Percentiles rank a stretch among this genome's conserved stretches.
These are phyloP conservation scores for Penicillium paxilli DNA, from an alignment of 495 filamentous ascomycete genomes.

Conservation along the genomic window DNA sequence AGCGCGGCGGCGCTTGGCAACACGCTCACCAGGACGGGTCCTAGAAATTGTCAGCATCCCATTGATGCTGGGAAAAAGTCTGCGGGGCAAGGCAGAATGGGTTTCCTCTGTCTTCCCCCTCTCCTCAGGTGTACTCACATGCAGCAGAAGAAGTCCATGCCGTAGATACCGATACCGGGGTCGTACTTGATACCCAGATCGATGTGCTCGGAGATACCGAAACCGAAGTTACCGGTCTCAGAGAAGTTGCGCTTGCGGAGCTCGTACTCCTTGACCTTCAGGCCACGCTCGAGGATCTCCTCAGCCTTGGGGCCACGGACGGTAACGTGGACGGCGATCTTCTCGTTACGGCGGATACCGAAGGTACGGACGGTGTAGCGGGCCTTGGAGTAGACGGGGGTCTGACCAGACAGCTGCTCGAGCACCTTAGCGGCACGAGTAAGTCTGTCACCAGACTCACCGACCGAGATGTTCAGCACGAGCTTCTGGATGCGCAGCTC, in stretches of 20 bases:
- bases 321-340: conserved; percentile 99
- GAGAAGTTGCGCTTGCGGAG: conserved; percentile 98
- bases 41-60: conserved; percentile 37
- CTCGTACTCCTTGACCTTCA: conserved; percentile 99
- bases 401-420: conserved; percentile 99
- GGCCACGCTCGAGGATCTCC: conserved; percentile 99
- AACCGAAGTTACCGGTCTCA: conserved; percentile 99
- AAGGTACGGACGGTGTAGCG: conserved; percentile 99
- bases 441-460: conserved; percentile 99
- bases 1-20: conserved; percentile 88
- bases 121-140: conserved; percentile 61
- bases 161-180: conserved; percentile 99
- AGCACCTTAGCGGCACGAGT: conserved; percentile 99
- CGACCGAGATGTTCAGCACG: conserved; percentile 99
- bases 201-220: conserved; percentile 99
- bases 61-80: not conserved
- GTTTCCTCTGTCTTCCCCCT: not conserved
- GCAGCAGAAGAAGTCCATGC: conserved; percentile 99
- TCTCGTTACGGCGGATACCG: conserved; percentile 99
- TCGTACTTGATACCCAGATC: conserved; percentile 99
- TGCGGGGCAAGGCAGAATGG: not conserved
- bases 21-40: conserved; percentile 96
- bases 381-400: conserved; percentile 99
- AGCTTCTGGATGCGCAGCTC: conserved; percentile 99
- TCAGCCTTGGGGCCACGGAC: conserved; percentile 99